Percentiles rank a stretch among this genome's conserved stretches.
Evolutionary conservation across 345 rosid genomes (phyloP).

Genomic region (Reutealis trisperma): DNA sequence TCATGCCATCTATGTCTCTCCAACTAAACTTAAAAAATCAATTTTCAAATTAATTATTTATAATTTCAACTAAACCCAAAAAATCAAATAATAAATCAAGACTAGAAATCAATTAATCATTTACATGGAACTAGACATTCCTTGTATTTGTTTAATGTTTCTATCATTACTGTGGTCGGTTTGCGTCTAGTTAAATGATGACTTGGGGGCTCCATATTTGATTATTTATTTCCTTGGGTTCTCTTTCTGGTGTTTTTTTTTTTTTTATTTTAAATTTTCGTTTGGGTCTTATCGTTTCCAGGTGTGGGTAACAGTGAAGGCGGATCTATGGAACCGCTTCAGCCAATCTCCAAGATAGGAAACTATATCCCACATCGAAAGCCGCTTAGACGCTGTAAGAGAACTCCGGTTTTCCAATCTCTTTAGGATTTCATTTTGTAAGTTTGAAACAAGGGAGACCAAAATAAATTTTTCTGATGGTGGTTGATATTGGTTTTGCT

Average conservation of each 20-base stretch:
- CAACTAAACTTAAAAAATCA: too few species aligned
- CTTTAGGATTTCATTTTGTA: neutral
- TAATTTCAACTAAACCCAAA: too few species aligned
- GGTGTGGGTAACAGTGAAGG: constrained; percentile 10
- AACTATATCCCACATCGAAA: constrained; percentile 47
- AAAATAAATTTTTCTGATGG: neutral
- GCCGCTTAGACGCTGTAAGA: constrained; percentile 37
- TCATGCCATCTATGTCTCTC: too few species aligned
- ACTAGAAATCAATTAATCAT: too few species aligned
- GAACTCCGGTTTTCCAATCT: neutral
- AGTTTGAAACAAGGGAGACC: neutral
- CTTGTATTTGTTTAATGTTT: constrained; percentile 17
- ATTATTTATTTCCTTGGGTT: neutral
- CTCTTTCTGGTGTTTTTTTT: neutral
- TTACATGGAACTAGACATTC: constrained; percentile 14
- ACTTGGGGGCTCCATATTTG: constrained; percentile 16
- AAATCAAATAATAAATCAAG: too few species aligned
- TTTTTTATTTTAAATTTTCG: neutral
- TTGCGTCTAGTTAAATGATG: constrained; percentile 1
- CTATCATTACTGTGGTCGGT: constrained; percentile 5
- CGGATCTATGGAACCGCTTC: constrained; percentile 5
- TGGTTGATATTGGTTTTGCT: neutral
- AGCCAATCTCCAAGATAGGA: neutral
- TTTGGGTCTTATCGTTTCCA: neutral
- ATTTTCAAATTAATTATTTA: too few species aligned